Evolutionary conservation across 2,329 filamentous ascomycete species (phyloP).

Genomic region (Fusarium guadeloupense): DNA sequence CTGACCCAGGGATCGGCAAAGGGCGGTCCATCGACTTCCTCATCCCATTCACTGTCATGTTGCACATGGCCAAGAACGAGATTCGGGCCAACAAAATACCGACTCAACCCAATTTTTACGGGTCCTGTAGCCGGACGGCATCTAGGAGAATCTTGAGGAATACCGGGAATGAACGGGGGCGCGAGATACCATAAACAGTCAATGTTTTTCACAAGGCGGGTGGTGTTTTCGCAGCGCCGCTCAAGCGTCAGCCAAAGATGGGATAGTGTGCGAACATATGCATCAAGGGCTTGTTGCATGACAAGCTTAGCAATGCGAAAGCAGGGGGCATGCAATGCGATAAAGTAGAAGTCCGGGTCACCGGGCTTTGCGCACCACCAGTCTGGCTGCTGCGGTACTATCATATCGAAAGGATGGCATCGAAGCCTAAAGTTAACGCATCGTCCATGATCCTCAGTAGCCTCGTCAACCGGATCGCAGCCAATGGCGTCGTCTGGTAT

Average conservation of each 20-base stretch:
- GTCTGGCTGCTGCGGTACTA: too few species aligned
- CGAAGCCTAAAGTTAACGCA: too few species aligned
- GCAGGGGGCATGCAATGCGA: constrained; percentile 5
- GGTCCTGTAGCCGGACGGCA: background rate
- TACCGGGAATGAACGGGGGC: background rate
- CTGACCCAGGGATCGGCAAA: background rate
- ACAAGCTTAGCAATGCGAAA: background rate
- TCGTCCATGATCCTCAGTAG: too few species aligned
- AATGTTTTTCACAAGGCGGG: background rate
- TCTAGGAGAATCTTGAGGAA: background rate
- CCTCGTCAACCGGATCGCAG: background rate
- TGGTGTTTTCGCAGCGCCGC: background rate
- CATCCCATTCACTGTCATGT: background rate
- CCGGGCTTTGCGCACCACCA: too few species aligned
- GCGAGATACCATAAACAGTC: background rate
- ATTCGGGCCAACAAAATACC: background rate
- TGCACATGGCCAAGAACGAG: background rate
- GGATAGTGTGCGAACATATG: background rate
- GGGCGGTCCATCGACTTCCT: background rate
- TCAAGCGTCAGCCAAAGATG: constrained; percentile 14
- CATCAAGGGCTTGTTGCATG: background rate
- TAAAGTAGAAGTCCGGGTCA: background rate
- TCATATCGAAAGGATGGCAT: too few species aligned
- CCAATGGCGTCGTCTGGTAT: background rate
- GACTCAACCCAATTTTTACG: background rate